phyloP scores from a whole-genome alignment of 2,329 filamentous ascomycete species.

The Hypoxylon rubiginosum region DNA sequence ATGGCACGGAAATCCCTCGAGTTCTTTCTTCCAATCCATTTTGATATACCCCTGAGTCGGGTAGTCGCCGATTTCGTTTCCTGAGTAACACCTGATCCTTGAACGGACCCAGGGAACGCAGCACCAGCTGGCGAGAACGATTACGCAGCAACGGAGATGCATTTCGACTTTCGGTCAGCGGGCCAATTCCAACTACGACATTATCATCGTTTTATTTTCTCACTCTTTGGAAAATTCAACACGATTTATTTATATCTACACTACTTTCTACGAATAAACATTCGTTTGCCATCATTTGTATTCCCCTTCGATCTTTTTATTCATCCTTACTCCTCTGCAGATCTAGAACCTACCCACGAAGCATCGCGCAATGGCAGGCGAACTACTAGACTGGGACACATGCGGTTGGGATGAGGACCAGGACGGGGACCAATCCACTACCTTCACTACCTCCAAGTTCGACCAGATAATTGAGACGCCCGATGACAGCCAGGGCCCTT shows the following conservation, averaged over 20 bases:
- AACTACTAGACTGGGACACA: background rate
- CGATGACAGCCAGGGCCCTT: conserved; percentile 33
- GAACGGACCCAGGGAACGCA: background rate
- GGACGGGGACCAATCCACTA: no score
- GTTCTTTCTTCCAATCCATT: no score
- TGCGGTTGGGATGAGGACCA: background rate
- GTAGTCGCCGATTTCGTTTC: background rate
- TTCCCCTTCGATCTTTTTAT: background rate
- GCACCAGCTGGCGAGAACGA: background rate
- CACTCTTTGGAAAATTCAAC: background rate
- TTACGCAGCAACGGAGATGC: background rate
- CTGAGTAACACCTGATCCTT: background rate
- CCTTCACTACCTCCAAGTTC: conserved; percentile 26
- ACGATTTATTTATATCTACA: background rate
- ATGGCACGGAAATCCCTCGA: no score
- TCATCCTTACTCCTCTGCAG: background rate
- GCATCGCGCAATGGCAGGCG: background rate
- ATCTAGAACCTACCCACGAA: background rate
- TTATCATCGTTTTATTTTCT: background rate
- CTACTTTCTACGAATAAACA: background rate
- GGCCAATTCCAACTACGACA: background rate
- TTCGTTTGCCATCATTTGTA: background rate
- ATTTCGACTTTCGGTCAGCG: background rate
- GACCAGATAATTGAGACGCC: conserved; percentile 37
- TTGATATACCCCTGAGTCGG: no score